Conservation (phyloP, 148 eudicot genomes). For the Fagopyrum tataricum region DNA sequence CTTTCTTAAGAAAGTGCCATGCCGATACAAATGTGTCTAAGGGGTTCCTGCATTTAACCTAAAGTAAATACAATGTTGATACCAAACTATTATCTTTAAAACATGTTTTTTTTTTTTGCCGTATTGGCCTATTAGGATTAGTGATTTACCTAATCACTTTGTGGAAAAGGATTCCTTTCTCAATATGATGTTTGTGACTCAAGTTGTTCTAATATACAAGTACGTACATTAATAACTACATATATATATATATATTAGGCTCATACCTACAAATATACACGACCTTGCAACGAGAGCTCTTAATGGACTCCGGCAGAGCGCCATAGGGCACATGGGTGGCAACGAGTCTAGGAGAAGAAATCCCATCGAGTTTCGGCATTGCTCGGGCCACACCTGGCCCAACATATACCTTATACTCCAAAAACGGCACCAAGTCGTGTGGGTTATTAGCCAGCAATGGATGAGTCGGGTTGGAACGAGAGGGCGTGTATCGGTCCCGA, state of each 20-base stretch:
- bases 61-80: background rate
- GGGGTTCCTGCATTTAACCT: background rate
- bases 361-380: background rate
- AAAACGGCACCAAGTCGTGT: conserved; percentile 8
- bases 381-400: background rate
- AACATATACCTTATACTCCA: conserved; percentile 3
- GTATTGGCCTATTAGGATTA: too few relatives aligned
- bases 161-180: background rate
- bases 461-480: background rate
- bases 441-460: conserved; percentile 7
- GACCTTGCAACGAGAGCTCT: background rate
- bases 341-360: background rate
- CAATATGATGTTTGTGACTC: background rate
- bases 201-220: background rate
- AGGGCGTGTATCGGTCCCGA: background rate
- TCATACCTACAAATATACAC: conserved; percentile 9
- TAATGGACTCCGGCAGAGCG: background rate
- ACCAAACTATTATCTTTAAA: background rate
- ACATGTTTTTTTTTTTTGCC: too few relatives aligned
- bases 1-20: conserved; percentile 4
- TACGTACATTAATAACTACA: background rate
- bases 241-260: background rate
- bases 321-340: conserved; percentile 12
- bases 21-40: background rate
- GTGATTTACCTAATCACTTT: background rate